Percentiles rank a stretch among this genome's conserved stretches.
Evolutionary conservation across 805 yeast genomes (phyloP).

Genomic region (Candida andamanensis): DNA sequence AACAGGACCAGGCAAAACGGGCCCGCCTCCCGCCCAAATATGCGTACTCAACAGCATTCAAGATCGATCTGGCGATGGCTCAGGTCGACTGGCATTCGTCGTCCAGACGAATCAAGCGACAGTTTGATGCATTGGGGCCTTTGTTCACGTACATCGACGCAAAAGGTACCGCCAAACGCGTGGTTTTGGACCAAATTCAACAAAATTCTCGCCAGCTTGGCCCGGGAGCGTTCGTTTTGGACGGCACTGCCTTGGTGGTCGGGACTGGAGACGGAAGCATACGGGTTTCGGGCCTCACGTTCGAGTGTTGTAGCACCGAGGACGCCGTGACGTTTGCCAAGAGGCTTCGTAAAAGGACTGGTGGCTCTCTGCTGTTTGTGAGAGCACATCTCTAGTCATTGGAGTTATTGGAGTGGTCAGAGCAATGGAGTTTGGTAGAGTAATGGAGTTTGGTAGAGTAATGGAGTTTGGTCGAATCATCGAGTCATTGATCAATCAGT

Average conservation of each 20-base stretch:
- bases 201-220: background rate
- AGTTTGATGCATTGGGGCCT: constrained; percentile 52
- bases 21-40: constrained; percentile 20
- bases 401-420: no score
- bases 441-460: no score
- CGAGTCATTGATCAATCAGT: no score
- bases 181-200: constrained; percentile 42
- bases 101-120: constrained; percentile 35
- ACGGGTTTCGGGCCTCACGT: constrained; percentile 34
- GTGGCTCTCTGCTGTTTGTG: no score
- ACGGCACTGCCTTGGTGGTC: constrained; percentile 25
- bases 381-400: no score
- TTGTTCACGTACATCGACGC: constrained; percentile 40
- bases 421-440: no score
- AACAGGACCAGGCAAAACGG: no score
- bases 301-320: constrained; percentile 53
- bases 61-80: constrained; percentile 39
- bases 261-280: constrained; percentile 44
- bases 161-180: constrained; percentile 36
- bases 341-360: constrained; percentile 44
- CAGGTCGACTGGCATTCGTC: constrained; percentile 44
- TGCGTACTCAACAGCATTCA: constrained; percentile 52
- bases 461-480: no score
- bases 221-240: constrained; percentile 1
- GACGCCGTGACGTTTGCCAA: constrained; percentile 38